Evolutionary conservation across 2,329 filamentous ascomycete genomes (phyloP), one percentile per base, ranked within the genome.

Genomic region (Exophiala spinifera): DNA sequence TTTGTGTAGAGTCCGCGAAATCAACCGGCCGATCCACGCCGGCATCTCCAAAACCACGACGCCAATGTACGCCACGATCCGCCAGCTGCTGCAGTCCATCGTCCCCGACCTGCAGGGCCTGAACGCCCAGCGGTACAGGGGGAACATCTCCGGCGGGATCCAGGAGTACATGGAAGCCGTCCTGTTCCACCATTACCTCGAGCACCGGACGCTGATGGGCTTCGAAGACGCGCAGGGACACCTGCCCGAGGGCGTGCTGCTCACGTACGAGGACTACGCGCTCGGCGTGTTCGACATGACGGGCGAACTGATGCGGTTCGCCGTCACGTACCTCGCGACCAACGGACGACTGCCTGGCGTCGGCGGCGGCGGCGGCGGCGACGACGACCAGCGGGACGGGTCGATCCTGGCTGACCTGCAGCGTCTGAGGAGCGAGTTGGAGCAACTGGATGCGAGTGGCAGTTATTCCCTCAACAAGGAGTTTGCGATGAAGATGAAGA

Each of bases 221-320:
- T 82, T 81, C 8, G 77, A 82, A 0, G 81, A 89, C 51, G 79
- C 87, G 0, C 70, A 76, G 25, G 72, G 60, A 1, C 61, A 63
- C 11, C 53, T 76, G 2, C 71, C 74, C 0, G 69, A 73, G 0
- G 78, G 77, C 1, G 79, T 96, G 2, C 65, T 77, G 0, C 76
- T 96, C 17, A 89, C 88, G 1, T 79, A 85, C 21, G 84, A 92
- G 51, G 94, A 99, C 71, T 97, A 96, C 68, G 74, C 96, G 54
- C 86, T 94, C 59, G 94, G 92, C 7, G 74, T 99, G 2, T 96
- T 96, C 66, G 94, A 99, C 70, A 81, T 97, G 63, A 91, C 91
- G 1, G 94, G 94, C 36, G 94, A 99, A 75, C 79, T 97, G 76
- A 99, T 99, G 94, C 83, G 91, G 25, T 97, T 96, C 72, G 91